phyloP scores from a whole-genome alignment of 73 alveolate species.

The Paramecium primaurelia region DNA sequence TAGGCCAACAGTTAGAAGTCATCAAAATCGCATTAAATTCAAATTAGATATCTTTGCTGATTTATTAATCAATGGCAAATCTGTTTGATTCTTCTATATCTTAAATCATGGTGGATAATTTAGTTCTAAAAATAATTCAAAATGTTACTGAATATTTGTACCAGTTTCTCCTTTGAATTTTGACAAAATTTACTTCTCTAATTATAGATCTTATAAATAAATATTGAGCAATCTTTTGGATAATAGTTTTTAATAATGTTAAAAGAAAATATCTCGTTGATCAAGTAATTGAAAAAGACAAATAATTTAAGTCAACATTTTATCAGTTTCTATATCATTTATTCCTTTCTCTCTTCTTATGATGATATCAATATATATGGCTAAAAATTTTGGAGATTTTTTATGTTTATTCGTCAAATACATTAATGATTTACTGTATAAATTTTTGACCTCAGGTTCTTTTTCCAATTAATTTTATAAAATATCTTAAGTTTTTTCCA shows the following conservation, averaged over 20 bases:
- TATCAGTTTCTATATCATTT: not conserved
- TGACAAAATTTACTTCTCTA: not conserved
- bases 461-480: not conserved
- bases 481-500: not conserved
- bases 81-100: too few relatives aligned
- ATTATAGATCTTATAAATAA: not conserved
- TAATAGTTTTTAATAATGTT: conserved; percentile 2
- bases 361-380: conserved; percentile 3
- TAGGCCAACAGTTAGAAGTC: too few relatives aligned
- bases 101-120: too few relatives aligned
- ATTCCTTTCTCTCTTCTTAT: not conserved
- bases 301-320: not conserved
- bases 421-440: not conserved
- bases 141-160: not conserved
- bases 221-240: not conserved
- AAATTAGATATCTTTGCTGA: too few relatives aligned
- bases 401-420: not conserved
- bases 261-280: conserved; percentile 7
- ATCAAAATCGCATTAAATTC: too few relatives aligned
- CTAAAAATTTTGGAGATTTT: conserved; percentile 2
- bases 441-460: not conserved
- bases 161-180: conserved; percentile 21
- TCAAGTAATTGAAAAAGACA: not conserved
- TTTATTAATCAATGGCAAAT: too few relatives aligned
- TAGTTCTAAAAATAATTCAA: too few relatives aligned